Conservation (phyloP, 2,329 filamentous ascomycete species). For the Microdochium nivale region DNA sequence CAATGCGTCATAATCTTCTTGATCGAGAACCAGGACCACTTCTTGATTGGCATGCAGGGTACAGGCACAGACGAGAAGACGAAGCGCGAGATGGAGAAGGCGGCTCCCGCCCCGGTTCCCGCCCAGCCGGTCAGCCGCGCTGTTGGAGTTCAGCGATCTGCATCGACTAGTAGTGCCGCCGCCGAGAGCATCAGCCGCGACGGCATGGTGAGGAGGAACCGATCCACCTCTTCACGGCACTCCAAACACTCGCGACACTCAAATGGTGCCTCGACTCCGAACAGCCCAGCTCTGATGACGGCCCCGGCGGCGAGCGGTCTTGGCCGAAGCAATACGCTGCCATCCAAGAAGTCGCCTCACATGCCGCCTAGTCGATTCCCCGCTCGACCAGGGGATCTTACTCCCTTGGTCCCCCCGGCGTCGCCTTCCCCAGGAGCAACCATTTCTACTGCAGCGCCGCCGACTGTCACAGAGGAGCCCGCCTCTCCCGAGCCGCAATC, state of each 20-base stretch:
- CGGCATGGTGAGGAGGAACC: constrained; percentile 74
- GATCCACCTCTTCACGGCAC: constrained; percentile 84
- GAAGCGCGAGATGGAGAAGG: constrained; percentile 57
- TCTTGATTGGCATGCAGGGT: constrained; percentile 95
- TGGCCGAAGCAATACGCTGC: constrained; percentile 77
- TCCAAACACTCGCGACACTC: constrained; percentile 71
- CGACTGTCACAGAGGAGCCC: constrained; percentile 21
- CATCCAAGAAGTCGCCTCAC: constrained; percentile 78
- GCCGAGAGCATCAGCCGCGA: constrained; percentile 80
- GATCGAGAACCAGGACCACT: constrained; percentile 97
- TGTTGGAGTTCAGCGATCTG: constrained; percentile 59
- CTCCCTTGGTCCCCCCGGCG: constrained; percentile 31
- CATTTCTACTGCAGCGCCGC: constrained; percentile 24
- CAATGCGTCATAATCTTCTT: constrained; percentile 96
- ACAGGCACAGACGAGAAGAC: constrained; percentile 90
- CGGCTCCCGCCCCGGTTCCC: constrained; percentile 57
- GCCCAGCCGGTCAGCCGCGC: constrained; percentile 43
- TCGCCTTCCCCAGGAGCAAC: constrained; percentile 38
- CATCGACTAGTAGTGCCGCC: constrained; percentile 81
- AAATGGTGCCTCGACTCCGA: constrained; percentile 61
- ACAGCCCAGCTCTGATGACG: constrained; percentile 45
- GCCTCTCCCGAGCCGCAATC: constrained; percentile 11
- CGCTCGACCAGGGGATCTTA: constrained; percentile 21
- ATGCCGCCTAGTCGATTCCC: constrained; percentile 60
- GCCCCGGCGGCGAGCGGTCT: constrained; percentile 49